Conservation (phyloP, 345 rosid genomes). For the Erysimum cheiranthoides region DNA sequence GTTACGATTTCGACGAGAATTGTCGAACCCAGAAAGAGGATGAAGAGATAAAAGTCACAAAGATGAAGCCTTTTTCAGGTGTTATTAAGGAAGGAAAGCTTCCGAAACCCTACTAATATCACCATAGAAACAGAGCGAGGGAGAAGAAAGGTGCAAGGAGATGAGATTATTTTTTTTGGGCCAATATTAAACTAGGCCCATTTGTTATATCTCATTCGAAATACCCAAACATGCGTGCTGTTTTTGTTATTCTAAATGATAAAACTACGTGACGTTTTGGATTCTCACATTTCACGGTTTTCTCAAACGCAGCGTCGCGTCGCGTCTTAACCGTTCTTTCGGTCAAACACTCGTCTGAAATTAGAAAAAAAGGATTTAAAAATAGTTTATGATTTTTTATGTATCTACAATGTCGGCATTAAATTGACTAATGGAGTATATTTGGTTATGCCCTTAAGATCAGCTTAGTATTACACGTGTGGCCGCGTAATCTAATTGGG, state of each 20-base stretch:
- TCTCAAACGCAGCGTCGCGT: background rate
- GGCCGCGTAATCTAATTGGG: constrained; percentile 27
- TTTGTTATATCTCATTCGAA: background rate
- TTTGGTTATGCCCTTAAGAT: background rate
- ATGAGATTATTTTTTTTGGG: background rate
- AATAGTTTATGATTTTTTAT: background rate
- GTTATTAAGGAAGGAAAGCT: background rate
- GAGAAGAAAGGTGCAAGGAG: background rate
- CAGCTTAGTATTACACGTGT: constrained; percentile 24
- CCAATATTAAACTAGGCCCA: background rate
- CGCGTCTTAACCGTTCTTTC: background rate
- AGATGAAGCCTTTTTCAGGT: background rate
- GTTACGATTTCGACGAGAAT: background rate
- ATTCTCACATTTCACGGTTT: background rate
- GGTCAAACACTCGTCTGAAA: background rate
- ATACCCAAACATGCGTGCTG: constrained; percentile 1
- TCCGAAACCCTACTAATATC: constrained; percentile 6
- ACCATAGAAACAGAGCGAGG: background rate
- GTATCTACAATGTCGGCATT: constrained; percentile 37
- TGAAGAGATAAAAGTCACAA: background rate
- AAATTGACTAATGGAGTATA: constrained; percentile 2
- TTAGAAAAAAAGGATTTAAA: background rate
- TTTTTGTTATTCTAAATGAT: background rate
- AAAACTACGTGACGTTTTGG: constrained; percentile 19
- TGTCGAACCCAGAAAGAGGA: background rate